A percentile compares a stretch with the other conserved stretches of the same genome.
These are phyloP conservation scores for Hypoxylon sp. DNA, from an alignment of 2,329 filamentous ascomycete genomes.

Conservation along the genomic window DNA sequence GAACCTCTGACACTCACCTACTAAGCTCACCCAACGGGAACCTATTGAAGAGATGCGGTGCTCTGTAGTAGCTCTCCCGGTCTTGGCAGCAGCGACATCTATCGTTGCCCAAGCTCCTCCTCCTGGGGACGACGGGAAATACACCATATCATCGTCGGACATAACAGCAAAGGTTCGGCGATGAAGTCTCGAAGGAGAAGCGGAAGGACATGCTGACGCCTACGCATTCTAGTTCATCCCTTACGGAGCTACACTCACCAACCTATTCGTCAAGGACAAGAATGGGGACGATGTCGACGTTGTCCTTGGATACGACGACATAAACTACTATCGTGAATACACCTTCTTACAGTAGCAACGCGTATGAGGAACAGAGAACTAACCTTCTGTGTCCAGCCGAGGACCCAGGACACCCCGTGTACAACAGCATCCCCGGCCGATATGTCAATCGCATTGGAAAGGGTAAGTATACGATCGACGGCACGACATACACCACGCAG, in stretches of 20 bases:
- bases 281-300: constrained; percentile 71
- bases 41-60: constrained; percentile 45
- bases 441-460: constrained; percentile 75
- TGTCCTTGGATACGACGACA: constrained; percentile 73
- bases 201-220: constrained; percentile 14
- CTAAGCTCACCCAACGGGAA: constrained; percentile 22
- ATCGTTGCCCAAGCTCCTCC: constrained; percentile 41
- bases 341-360: background rate
- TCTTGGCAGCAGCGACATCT: constrained; percentile 43
- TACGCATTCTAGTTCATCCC: constrained; percentile 48
- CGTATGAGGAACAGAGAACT: constrained; percentile 9
- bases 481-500: constrained; percentile 64
- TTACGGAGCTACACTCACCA: constrained; percentile 70
- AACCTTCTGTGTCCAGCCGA: constrained; percentile 50
- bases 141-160: constrained; percentile 48
- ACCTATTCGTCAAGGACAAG: constrained; percentile 73
- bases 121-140: constrained; percentile 50
- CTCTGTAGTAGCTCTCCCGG: constrained; percentile 35
- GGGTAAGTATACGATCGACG: constrained; percentile 66
- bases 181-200: background rate
- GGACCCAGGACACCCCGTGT: constrained; percentile 67
- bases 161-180: constrained; percentile 51
- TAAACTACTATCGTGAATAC: constrained; percentile 64
- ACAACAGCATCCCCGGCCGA: constrained; percentile 72
- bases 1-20: constrained; percentile 27